phyloP scores from a whole-genome alignment of 2,329 filamentous ascomycete genomes.

The Chaetothyriales sp. region DNA sequence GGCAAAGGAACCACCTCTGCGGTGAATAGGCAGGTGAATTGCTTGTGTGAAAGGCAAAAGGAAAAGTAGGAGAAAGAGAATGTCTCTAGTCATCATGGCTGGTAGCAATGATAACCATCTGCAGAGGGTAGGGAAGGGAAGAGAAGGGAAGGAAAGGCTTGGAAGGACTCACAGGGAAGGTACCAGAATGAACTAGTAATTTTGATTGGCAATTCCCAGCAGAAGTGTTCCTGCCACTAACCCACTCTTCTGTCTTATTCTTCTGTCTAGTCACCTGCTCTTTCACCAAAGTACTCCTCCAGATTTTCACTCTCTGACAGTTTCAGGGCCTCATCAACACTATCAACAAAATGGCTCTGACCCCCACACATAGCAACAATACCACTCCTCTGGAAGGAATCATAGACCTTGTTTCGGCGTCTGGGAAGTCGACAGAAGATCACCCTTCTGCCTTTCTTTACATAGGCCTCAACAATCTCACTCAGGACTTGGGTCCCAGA shows the following conservation, averaged over 20 bases:
- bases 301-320: conserved; percentile 59
- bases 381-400: conserved; percentile 59
- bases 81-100: neutral
- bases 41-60: neutral
- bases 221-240: neutral
- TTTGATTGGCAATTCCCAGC: neutral
- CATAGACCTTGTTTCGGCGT: conserved; percentile 45
- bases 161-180: neutral
- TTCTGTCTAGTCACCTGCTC: conserved; percentile 2
- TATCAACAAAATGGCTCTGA: conserved; percentile 58
- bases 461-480: conserved; percentile 74
- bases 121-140: neutral
- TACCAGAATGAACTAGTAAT: neutral
- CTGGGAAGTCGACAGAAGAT: conserved; percentile 41
- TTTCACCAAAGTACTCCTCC: conserved; percentile 22
- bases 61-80: neutral
- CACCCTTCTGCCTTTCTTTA: conserved; percentile 51
- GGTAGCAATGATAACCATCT: neutral
- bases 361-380: conserved; percentile 77
- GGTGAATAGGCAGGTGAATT: conserved; percentile 11
- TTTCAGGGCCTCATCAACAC: conserved; percentile 70
- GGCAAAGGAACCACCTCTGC: conserved; percentile 11
- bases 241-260: conserved; percentile 1
- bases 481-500: conserved; percentile 80
- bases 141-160: neutral